These are phyloP conservation scores for Codiaeum variegatum DNA, from an alignment of 441 rosid species.

Conservation along the genomic window DNA sequence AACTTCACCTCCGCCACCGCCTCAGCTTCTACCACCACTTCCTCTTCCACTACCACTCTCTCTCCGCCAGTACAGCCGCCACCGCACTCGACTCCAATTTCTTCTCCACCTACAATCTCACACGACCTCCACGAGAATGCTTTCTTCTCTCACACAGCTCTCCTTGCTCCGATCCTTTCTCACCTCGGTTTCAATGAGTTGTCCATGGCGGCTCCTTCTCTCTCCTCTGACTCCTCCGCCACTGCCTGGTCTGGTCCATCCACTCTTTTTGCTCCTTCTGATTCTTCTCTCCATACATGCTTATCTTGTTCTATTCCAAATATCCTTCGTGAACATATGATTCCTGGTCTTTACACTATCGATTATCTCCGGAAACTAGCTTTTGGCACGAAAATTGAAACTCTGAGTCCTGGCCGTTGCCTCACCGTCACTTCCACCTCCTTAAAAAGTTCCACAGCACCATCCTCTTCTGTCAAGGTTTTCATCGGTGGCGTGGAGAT, in stretches of 20 bases:
- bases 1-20: slow-evolving; percentile 2
- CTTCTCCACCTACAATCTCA: slow-evolving; percentile 8
- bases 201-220: slow-evolving; percentile 39
- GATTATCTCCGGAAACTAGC: slow-evolving; percentile 47
- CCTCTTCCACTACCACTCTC: not conserved
- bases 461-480: slow-evolving; percentile 23
- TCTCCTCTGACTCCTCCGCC: slow-evolving; percentile 29
- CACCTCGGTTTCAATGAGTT: slow-evolving; percentile 63
- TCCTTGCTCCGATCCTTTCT: slow-evolving; percentile 41
- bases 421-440: slow-evolving; percentile 40
- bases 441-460: slow-evolving; percentile 18
- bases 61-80: slow-evolving; percentile 12
- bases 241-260: slow-evolving; percentile 50
- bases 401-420: slow-evolving; percentile 56
- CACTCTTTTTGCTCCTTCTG: slow-evolving; percentile 62
- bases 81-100: not conserved
- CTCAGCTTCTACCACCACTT: slow-evolving; percentile 1
- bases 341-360: slow-evolving; percentile 52
- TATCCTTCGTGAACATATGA: slow-evolving; percentile 59
- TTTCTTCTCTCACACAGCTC: slow-evolving; percentile 30
- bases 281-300: slow-evolving; percentile 47
- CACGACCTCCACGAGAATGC: slow-evolving; percentile 24
- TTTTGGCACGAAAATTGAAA: slow-evolving; percentile 50
- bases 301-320: slow-evolving; percentile 37
- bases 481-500: slow-evolving; percentile 56